Conservation (phyloP, 176 grass and related monocot species). For the Aegilops bicornis region DNA sequence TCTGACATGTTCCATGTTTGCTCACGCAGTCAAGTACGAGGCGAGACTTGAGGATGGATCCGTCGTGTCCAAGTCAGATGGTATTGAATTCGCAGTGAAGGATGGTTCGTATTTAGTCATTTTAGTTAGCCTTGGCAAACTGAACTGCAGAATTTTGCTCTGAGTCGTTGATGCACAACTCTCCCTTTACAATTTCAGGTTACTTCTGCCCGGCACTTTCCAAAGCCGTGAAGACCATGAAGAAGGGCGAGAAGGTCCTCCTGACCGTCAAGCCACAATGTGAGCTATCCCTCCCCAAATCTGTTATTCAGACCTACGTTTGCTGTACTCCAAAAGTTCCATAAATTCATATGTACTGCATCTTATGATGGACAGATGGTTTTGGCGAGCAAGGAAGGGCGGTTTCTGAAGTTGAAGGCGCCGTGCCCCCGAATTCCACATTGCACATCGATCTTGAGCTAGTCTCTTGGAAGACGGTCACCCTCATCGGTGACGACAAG, state of each 20-base stretch:
- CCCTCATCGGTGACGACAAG: constrained; percentile 74
- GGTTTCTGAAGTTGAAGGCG: constrained; percentile 43
- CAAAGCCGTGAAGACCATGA: constrained; percentile 87
- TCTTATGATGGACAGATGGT: constrained; percentile 49
- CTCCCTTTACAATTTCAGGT: constrained; percentile 24
- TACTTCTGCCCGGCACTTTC: constrained; percentile 67
- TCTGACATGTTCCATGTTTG: not conserved
- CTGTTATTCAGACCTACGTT: not conserved
- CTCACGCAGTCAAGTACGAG: constrained; percentile 64
- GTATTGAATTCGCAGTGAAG: constrained; percentile 74
- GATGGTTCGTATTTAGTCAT: constrained; percentile 50
- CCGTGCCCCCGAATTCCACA: constrained; percentile 55
- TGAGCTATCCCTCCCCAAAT: constrained; percentile 14
- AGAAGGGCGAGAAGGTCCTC: constrained; percentile 66
- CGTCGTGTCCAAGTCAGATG: constrained; percentile 66
- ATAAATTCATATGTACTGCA: not conserved
- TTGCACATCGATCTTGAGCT: constrained; percentile 65
- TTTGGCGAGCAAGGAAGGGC: constrained; percentile 76
- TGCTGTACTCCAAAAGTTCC: not conserved
- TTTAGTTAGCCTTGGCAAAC: too few relatives aligned
- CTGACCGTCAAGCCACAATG: constrained; percentile 91
- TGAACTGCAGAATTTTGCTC: not conserved
- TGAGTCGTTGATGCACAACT: not conserved
- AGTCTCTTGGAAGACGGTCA: constrained; percentile 74
- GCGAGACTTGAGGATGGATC: constrained; percentile 72